phyloP scores from a whole-genome alignment of 1,284 basidiomycete species.

The Rhodofomes roseus region DNA sequence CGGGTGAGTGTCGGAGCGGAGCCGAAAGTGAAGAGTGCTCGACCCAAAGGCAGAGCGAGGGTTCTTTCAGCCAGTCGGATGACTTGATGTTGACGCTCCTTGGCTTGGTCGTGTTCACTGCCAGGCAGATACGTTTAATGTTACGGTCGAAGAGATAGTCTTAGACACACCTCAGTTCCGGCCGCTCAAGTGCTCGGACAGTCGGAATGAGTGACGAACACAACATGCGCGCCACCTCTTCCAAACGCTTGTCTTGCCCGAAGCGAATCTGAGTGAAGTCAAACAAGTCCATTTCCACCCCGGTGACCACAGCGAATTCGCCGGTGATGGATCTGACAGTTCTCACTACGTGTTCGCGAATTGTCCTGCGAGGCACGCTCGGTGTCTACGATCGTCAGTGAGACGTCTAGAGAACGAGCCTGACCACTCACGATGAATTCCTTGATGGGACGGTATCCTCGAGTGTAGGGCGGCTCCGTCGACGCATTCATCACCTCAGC shows the following conservation, averaged over 20 bases:
- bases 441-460: constrained; percentile 52
- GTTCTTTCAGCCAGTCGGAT: constrained; percentile 81
- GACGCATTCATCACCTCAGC: constrained; percentile 50
- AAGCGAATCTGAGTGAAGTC: constrained; percentile 83
- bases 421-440: constrained; percentile 51
- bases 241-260: constrained; percentile 79
- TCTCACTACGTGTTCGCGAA: constrained; percentile 47
- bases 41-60: constrained; percentile 79
- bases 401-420: too few relatives aligned
- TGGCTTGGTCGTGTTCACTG: constrained; percentile 77
- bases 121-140: neutral
- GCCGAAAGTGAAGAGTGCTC: constrained; percentile 86
- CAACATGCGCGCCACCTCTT: constrained; percentile 86
- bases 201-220: constrained; percentile 71
- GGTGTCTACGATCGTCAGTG: constrained; percentile 36
- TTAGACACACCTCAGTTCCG: constrained; percentile 62
- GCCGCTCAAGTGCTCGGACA: constrained; percentile 65
- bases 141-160: neutral
- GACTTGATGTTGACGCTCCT: constrained; percentile 80
- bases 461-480: constrained; percentile 39
- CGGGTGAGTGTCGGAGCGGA: constrained; percentile 68
- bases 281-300: constrained; percentile 66
- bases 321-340: constrained; percentile 47
- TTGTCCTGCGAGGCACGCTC: constrained; percentile 42
- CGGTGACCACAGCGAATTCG: constrained; percentile 54